These are phyloP conservation scores for bread wheat (Triticum aestivum) DNA, from an alignment of 176 grass and related monocot genomes.

Conservation along the genomic window IWGSC_CS_RefSeq_v2.1 NC_057801.1:576243524-576244023, in stretches of 20 bases:
- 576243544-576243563: slow-evolving; percentile 96
- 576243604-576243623: slow-evolving; percentile 86
- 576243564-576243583: slow-evolving; percentile 92
- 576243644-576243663: slow-evolving; percentile 81
- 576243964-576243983: neutral
- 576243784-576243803: slow-evolving; percentile 76
- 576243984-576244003: neutral
- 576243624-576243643: slow-evolving; percentile 78
- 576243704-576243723: neutral
- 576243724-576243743: neutral
- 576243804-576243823: slow-evolving; percentile 75
- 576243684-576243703: neutral
- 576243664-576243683: slow-evolving; percentile 65
- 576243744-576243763: slow-evolving; percentile 80
- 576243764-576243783: slow-evolving; percentile 96
- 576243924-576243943: neutral
- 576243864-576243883: neutral
- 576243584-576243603: slow-evolving; percentile 66
- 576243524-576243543: slow-evolving; percentile 92
- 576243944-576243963: neutral
- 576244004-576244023: neutral
- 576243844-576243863: slow-evolving; percentile 38
- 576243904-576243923: neutral
- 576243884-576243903: neutral
- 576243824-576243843: slow-evolving; percentile 84